phyloP scores from a whole-genome alignment of 257 asterid species.

The Ophiorrhiza pumila region DNA sequence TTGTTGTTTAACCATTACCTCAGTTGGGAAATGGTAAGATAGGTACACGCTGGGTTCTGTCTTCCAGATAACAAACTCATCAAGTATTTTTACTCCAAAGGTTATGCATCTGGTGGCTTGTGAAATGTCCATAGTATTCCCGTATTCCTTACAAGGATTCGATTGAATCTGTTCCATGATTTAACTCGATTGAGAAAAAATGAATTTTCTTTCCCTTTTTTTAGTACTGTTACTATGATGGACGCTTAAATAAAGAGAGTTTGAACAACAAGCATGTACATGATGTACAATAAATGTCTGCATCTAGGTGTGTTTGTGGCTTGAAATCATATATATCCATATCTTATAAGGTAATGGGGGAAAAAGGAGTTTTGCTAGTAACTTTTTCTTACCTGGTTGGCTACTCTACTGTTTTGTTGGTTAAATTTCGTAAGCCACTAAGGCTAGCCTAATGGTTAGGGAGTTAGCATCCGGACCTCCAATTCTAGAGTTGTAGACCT shows the following conservation, averaged over 20 bases:
- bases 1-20: not conserved
- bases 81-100: not conserved
- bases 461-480: too few species aligned
- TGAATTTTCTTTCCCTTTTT: too few species aligned
- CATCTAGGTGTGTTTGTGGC: not conserved
- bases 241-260: not conserved
- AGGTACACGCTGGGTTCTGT: not conserved
- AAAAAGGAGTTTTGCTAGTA: not conserved
- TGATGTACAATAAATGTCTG: not conserved
- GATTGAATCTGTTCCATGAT: not conserved
- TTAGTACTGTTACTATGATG: not conserved
- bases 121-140: not conserved
- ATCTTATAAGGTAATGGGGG: not conserved
- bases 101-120: not conserved
- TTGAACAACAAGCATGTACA: not conserved
- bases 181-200: not conserved
- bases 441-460: too few species aligned
- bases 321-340: not conserved
- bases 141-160: not conserved
- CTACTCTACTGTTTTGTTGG: not conserved
- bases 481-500: too few species aligned
- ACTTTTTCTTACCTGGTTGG: not conserved
- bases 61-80: not conserved
- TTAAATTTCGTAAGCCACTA: too few species aligned
- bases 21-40: too few species aligned